Evolutionary conservation across 495 filamentous ascomycete genomes (phyloP).

Genomic region (Cercophora sp.): DNA sequence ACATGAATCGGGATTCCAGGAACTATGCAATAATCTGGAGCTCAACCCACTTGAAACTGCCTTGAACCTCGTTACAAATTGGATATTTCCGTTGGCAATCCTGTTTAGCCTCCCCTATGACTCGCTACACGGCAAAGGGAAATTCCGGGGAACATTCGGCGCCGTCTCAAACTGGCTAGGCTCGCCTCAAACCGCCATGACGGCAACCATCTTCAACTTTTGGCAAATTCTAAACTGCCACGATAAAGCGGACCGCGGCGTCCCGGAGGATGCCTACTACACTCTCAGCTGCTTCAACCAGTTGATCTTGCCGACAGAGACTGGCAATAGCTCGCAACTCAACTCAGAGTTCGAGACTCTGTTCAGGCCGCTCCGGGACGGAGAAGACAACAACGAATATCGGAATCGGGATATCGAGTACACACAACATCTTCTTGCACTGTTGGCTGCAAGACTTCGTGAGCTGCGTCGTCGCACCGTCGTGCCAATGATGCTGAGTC

Average conservation of each 20-base stretch:
- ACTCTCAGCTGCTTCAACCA: conserved; percentile 15
- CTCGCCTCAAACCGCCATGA: conserved; percentile 9
- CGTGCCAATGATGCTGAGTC: conserved; percentile 9
- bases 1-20: not conserved
- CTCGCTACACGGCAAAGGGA: conserved; percentile 6
- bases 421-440: not conserved
- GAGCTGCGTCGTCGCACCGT: conserved; percentile 5
- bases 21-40: conserved; percentile 5
- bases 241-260: not conserved
- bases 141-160: conserved; percentile 2
- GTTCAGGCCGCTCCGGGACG: not conserved
- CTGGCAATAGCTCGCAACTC: not conserved
- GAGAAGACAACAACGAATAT: not conserved
- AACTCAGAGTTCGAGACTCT: not conserved
- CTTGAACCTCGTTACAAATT: conserved; percentile 6
- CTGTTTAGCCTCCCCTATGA: conserved; percentile 12
- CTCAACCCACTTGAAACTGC: conserved; percentile 1
- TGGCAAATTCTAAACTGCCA: conserved; percentile 10
- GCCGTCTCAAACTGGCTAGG: conserved; percentile 15
- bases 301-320: conserved; percentile 1
- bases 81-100: conserved; percentile 15
- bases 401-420: not conserved
- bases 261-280: conserved; percentile 9
- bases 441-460: conserved; percentile 7
- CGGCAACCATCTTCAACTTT: conserved; percentile 16